Base-by-base conservation (phyloP, 495 filamentous ascomycete genomes). In the Hypoxylon perforatum region DNA sequence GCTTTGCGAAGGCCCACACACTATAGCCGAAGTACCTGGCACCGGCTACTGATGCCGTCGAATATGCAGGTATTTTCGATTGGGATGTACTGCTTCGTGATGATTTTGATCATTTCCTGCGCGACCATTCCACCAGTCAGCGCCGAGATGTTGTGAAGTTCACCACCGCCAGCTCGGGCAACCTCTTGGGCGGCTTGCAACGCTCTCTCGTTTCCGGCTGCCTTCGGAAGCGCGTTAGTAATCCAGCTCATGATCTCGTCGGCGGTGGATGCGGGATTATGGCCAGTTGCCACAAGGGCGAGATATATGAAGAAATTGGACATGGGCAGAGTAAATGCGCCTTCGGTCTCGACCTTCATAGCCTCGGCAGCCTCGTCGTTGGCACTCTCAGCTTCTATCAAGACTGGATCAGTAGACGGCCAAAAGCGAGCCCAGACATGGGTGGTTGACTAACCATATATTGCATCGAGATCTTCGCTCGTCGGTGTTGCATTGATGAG, bases 61-160 rank as follows among this genome's bases (percentile, higher is more conserved):
- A 96, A 97, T 55, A 98, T 81, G 75, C 92, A 94, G 9, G 91
- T 94, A 75, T 97, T 95, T 72, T 97, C 93, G 55, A 97, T 86
- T 15, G 95, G 95, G 11, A 97, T 86, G 81, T 99, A 99, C 83
- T 99, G 95, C 76, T 92, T 88, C 48, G 95, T 99, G 61, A 98
- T 84, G 23, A 97, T 89, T 83, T 99, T 99, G 74, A 98, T 93
- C 25, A 92, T 86, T 81, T 99, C 95, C 78, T 99, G 95, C 25
- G 94, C 92, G 21, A 96, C 90, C 78, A 99, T 88, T 0, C 95
- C 96, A 17, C 96, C 95, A 7, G 90, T 91, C 47, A 98, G 76
- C 21, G 93, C 88, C n/a, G 94, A 88, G 50, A 97, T 91, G 75
- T 97, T 97, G 79, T 98, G 96, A 66, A 99, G 80, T 77, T 99